phyloP scores from a whole-genome alignment of 108 stramenopile genomes.

The Phaeodactylum tricornutum region DNA sequence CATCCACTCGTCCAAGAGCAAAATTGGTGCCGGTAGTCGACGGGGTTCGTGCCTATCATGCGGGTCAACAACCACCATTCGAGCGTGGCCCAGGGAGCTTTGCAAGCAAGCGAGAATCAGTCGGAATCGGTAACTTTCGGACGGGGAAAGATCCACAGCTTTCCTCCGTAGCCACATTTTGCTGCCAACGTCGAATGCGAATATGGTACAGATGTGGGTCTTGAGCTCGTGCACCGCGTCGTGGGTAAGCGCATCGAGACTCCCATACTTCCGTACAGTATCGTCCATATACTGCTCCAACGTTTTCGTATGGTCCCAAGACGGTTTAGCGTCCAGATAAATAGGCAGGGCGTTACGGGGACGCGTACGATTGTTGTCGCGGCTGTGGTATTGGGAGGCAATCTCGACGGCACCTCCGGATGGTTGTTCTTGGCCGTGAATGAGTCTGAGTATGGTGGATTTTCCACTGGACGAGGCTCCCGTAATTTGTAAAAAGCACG shows the following conservation, averaged over 20 bases:
- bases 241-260: too few species aligned
- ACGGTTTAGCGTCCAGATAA: constrained; percentile 17
- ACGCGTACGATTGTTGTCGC: too few species aligned
- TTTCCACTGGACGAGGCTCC: constrained; percentile 38
- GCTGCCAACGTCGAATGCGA: not conserved
- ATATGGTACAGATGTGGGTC: not conserved
- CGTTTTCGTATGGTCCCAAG: too few species aligned
- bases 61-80: too few species aligned
- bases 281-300: constrained; percentile 1
- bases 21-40: constrained; percentile 33
- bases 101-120: constrained; percentile 20
- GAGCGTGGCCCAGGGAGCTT: too few species aligned
- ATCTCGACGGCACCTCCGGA: constrained; percentile 3
- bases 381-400: too few species aligned
- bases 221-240: too few species aligned
- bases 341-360: constrained; percentile 11
- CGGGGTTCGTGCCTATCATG: too few species aligned
- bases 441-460: constrained; percentile 19
- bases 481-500: constrained; percentile 7
- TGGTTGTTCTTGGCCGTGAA: constrained; percentile 3
- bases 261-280: not conserved
- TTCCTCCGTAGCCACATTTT: not conserved
- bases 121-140: constrained; percentile 19
- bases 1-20: constrained; percentile 48
- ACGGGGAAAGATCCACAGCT: constrained; percentile 20